Conservation (phyloP, 495 filamentous ascomycete genomes). For the Pseudoneurospora amorphoporcata region DNA sequence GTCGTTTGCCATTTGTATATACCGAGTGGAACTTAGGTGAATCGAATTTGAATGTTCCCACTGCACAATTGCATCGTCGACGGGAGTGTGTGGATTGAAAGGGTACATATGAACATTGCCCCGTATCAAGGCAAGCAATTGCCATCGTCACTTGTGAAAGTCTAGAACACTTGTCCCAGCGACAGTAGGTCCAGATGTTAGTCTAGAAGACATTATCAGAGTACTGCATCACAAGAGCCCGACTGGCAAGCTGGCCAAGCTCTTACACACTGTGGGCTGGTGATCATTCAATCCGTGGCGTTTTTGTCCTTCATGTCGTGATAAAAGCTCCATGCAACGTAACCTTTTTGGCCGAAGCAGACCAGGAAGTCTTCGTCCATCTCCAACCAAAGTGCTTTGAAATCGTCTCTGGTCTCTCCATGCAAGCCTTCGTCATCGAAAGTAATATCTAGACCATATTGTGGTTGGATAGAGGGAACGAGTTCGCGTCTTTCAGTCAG, state of each 20-base stretch:
- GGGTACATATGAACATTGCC: not conserved
- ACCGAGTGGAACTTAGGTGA: not conserved
- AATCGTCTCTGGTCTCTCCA: too few species aligned
- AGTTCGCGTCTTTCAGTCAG: not conserved
- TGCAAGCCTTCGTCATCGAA: not conserved
- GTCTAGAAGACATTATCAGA: not conserved
- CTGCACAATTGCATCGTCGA: not conserved
- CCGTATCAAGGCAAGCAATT: not conserved
- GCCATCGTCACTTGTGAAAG: not conserved
- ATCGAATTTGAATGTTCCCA: not conserved
- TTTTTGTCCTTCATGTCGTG: not conserved
- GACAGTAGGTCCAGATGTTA: too few species aligned
- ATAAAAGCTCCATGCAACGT: conserved; percentile 10
- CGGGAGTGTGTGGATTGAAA: not conserved
- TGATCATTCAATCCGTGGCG: not conserved
- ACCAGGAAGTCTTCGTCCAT: conserved; percentile 6
- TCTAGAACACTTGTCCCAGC: not conserved
- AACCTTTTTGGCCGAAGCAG: not conserved
- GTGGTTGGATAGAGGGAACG: not conserved
- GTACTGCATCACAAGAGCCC: not conserved
- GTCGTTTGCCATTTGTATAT: not conserved
- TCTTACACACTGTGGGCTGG: not conserved
- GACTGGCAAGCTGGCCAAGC: not conserved
- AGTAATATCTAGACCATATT: not conserved
- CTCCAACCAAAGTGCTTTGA: not conserved